phyloP scores from a whole-genome alignment of 192 early-diverging fungal genomes.

The Radiomyces spectabilis region DNA sequence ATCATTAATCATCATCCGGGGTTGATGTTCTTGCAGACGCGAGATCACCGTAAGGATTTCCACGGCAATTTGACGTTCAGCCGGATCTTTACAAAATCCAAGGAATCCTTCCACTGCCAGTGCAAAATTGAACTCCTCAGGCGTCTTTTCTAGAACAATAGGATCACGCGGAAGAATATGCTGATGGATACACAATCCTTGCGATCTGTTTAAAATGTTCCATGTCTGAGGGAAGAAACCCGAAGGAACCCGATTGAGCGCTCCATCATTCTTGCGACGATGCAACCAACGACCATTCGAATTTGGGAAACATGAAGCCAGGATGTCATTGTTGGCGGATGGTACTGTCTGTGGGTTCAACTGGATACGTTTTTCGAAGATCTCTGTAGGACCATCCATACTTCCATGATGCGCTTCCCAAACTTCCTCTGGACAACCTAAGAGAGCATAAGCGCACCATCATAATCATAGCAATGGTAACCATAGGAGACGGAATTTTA shows the following conservation, averaged over 20 bases:
- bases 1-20: conserved; percentile 46
- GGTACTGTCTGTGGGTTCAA: conserved; percentile 36
- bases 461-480: no score
- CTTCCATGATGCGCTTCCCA: conserved; percentile 44
- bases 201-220: conserved; percentile 52
- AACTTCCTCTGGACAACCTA: conserved; percentile 7
- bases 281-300: conserved; percentile 58
- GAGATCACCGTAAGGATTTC: conserved; percentile 65
- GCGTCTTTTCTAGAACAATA: conserved; percentile 71
- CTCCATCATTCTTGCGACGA: conserved; percentile 75
- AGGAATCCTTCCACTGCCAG: conserved; percentile 66
- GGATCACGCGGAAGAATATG: conserved; percentile 61
- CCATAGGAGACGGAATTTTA: background rate
- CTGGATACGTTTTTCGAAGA: conserved; percentile 43
- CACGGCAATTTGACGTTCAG: conserved; percentile 70
- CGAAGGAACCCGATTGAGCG: conserved; percentile 68
- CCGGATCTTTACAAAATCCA: conserved; percentile 63
- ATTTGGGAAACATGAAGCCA: conserved; percentile 44
- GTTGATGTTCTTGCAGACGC: conserved; percentile 57
- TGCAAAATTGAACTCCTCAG: conserved; percentile 82
- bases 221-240: conserved; percentile 75
- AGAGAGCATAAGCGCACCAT: no score
- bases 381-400: conserved; percentile 49
- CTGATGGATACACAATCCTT: conserved; percentile 50
- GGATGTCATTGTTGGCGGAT: no score